Evolutionary conservation across 1,284 basidiomycete species (phyloP).

Genomic region (Irpex sp.): DNA sequence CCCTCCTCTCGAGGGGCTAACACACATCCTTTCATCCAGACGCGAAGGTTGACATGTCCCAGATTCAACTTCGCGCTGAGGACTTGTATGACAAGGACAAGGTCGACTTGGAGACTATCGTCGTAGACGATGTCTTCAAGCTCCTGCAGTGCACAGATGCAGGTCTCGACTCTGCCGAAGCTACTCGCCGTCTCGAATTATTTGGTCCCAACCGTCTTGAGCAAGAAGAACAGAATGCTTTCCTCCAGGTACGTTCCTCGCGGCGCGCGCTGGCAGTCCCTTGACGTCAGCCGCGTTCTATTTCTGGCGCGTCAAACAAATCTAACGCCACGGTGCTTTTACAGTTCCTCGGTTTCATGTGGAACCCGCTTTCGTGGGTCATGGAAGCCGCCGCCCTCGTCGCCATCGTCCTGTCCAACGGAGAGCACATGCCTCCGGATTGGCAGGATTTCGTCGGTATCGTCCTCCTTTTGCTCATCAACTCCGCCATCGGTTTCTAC

Average conservation of each 20-base stretch:
- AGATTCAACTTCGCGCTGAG: constrained; percentile 90
- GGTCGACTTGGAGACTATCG: constrained; percentile 96
- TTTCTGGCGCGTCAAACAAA: background rate
- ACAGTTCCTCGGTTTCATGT: constrained; percentile 96
- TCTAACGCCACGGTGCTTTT: constrained; percentile 26
- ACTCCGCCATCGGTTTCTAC: constrained; percentile 97
- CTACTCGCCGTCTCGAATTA: constrained; percentile 82
- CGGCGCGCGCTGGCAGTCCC: constrained; percentile 5
- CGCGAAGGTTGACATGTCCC: constrained; percentile 85
- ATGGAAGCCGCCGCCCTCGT: constrained; percentile 98
- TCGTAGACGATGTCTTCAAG: constrained; percentile 96
- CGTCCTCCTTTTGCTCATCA: constrained; percentile 87
- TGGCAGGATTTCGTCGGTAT: constrained; percentile 99
- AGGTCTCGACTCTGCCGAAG: constrained; percentile 79
- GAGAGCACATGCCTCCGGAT: constrained; percentile 82
- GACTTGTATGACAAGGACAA: constrained; percentile 99
- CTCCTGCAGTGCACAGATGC: constrained; percentile 86
- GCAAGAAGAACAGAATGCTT: constrained; percentile 82
- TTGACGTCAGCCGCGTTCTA: constrained; percentile 1
- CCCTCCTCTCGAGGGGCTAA: constrained; percentile 7
- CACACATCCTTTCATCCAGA: constrained; percentile 39
- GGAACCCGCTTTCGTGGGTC: constrained; percentile 99
- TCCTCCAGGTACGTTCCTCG: constrained; percentile 64
- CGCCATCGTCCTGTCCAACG: constrained; percentile 95
- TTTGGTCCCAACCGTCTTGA: constrained; percentile 98